These are phyloP conservation scores for Rhizopogon vinicolor DNA, from an alignment of 768 basidiomycete genomes.

Conservation along the genomic window DNA sequence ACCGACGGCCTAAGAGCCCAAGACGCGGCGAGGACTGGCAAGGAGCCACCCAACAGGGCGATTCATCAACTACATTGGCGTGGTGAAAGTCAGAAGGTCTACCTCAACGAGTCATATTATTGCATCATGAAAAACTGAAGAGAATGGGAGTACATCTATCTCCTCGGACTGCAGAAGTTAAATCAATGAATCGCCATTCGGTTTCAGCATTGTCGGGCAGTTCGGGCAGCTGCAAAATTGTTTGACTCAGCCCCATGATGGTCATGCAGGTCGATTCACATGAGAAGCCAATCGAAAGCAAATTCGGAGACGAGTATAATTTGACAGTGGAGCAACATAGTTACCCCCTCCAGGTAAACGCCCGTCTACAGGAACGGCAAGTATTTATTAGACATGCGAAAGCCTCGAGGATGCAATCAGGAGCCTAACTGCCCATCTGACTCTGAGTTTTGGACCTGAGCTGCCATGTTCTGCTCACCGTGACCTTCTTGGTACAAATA, in stretches of 20 bases:
- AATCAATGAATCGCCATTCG: neutral
- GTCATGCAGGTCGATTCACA: neutral
- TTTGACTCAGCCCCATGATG: neutral
- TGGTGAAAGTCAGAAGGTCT: neutral
- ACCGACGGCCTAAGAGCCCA: neutral
- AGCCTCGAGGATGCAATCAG: slow-evolving; percentile 30
- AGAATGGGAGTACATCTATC: neutral
- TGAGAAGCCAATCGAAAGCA: neutral
- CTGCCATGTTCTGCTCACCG: neutral
- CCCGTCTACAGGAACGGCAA: slow-evolving; percentile 8
- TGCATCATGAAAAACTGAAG: neutral
- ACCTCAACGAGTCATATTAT: neutral
- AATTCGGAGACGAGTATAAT: neutral
- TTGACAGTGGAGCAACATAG: neutral
- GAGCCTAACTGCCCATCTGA: slow-evolving; percentile 14
- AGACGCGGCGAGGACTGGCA: neutral
- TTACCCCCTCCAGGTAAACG: slow-evolving; percentile 6
- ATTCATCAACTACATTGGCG: neutral
- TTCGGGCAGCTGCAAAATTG: neutral
- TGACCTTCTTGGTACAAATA: neutral
- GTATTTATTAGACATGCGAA: slow-evolving; percentile 19
- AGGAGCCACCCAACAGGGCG: neutral
- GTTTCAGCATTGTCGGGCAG: neutral
- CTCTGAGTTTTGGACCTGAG: neutral
- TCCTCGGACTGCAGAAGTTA: neutral